Evolutionary conservation across 1,284 basidiomycete genomes (phyloP), one percentile per base, ranked within the genome.

Genomic region (Cerrena zonata): DNA sequence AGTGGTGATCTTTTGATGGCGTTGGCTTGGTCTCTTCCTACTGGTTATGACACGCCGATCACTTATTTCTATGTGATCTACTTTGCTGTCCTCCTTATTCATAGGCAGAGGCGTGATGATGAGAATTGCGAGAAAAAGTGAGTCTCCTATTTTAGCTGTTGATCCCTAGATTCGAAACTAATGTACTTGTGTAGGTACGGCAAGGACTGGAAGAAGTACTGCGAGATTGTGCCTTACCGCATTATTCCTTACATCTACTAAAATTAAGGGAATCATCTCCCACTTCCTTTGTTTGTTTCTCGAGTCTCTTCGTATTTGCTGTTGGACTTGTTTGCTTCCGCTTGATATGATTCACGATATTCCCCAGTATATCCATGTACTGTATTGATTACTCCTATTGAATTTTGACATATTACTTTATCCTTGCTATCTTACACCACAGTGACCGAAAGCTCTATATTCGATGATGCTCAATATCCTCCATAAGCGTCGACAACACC

Each of bases 21-120:
- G n/a, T 69, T 91, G 51, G 85, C 88, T 0, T 99, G 95, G 94
- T 96, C 87, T 59, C 78, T 99, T 13, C 92, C 96, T 0, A 95
- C 92, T 1, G 93, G 91, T 5, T 94, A 97, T 69, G 72, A 80
- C 44, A 93, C 92, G 0, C 94, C 94, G 5, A 78, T 99, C 64
- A 94, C 95, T 2, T 99, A 99, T 74, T 99, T 95, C 73, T 99
- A 99, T 67, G 80, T 92, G 39, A 68, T 76, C 55, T 94, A 94
- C 74, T 99, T 99, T 64, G 77, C 82, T 5, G 81, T 96, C 19
- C 81, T 99, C 24, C 84, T 99, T 53, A 75, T 94, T 23, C 96
- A 99, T 69, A 78, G 96, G 50, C 92, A 97, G 70, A 74, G 74
- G 53, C 79, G 96, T 37, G 96, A 99, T 66, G 94, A 98, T 60